These are phyloP conservation scores for Verticillium klebahnii DNA, from an alignment of 2,329 filamentous ascomycete genomes.

Conservation along the genomic window DNA sequence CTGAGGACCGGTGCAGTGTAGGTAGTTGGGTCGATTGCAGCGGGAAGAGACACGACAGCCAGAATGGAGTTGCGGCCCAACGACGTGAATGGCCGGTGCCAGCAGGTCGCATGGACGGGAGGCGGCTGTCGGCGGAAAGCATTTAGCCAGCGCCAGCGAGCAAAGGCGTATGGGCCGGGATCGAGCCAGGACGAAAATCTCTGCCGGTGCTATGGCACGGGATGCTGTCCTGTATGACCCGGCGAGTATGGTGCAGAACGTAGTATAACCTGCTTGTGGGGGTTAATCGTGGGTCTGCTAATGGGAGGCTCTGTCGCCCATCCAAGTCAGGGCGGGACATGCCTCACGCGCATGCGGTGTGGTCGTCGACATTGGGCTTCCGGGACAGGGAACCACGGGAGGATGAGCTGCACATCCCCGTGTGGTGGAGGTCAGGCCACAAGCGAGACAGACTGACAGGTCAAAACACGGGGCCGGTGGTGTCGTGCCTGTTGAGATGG, in stretches of 20 bases:
- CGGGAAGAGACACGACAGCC: conserved; percentile 2
- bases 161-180: neutral
- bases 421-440: neutral
- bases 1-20: neutral
- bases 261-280: neutral
- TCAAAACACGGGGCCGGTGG: neutral
- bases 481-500: neutral
- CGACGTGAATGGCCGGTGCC: conserved; percentile 5
- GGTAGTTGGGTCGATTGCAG: conserved; percentile 1
- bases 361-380: neutral
- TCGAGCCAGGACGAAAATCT: neutral
- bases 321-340: neutral
- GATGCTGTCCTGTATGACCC: neutral
- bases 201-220: neutral
- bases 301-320: neutral
- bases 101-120: conserved; percentile 3
- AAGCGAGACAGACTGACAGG: neutral
- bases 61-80: conserved; percentile 13
- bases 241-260: neutral
- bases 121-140: neutral
- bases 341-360: neutral
- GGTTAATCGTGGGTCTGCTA: neutral
- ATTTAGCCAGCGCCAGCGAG: neutral
- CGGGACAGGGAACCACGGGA: neutral
- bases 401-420: neutral